Conservation (phyloP, 1,284 basidiomycete genomes). For the Tylopilus orsonianus region DNA sequence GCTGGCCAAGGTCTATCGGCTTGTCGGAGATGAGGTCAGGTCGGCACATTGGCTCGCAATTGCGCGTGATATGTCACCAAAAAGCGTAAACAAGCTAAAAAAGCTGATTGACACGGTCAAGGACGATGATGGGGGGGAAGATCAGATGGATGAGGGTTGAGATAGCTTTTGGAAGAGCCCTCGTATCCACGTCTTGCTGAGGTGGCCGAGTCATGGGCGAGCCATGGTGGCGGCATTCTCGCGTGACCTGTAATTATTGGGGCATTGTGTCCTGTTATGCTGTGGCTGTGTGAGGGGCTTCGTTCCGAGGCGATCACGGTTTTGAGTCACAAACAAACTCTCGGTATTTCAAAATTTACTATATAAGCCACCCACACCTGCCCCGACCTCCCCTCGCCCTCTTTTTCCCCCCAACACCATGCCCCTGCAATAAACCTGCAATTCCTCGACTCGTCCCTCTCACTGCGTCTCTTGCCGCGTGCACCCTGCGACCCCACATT, state of each 20-base stretch:
- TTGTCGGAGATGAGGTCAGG: slow-evolving; percentile 74
- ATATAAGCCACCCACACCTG: slow-evolving; percentile 29
- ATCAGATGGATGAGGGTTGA: slow-evolving; percentile 75
- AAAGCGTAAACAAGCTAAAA: slow-evolving; percentile 74
- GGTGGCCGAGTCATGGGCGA: slow-evolving; percentile 1
- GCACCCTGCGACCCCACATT: slow-evolving; percentile 38
- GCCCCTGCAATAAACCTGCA: slow-evolving; percentile 37
- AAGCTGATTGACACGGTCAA: slow-evolving; percentile 69
- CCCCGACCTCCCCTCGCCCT: slow-evolving; percentile 9
- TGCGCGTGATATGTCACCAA: slow-evolving; percentile 83
- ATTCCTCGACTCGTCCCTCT: slow-evolving; percentile 25
- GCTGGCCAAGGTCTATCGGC: slow-evolving; percentile 86
- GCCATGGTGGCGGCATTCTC: slow-evolving; percentile 21
- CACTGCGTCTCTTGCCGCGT: slow-evolving; percentile 24
- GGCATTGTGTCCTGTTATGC: slow-evolving; percentile 27
- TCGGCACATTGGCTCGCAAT: slow-evolving; percentile 81
- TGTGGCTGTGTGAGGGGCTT: slow-evolving; percentile 34
- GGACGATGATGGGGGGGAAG: slow-evolving; percentile 59
- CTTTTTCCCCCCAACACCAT: slow-evolving; percentile 40
- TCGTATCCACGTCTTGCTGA: not conserved
- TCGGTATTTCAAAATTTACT: slow-evolving; percentile 35
- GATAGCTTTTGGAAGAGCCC: too few species aligned
- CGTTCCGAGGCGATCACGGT: slow-evolving; percentile 27
- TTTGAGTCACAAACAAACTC: slow-evolving; percentile 33
- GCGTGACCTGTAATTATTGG: slow-evolving; percentile 22